Evolutionary conservation across 306 rosid species (phyloP).

Genomic region (Malus orientalis): DNA sequence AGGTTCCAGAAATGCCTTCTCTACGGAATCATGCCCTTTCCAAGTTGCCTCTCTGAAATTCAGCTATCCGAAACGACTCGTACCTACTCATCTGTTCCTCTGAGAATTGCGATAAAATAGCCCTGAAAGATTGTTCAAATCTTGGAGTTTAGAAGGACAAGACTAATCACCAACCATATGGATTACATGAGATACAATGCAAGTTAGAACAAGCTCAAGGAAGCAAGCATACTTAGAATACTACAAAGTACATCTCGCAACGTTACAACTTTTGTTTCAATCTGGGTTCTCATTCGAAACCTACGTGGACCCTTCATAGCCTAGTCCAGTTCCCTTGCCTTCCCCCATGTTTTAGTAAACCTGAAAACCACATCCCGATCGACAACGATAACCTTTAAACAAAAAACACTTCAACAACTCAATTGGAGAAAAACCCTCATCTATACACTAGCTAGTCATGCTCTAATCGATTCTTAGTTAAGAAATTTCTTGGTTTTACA

Average conservation of each 20-base stretch:
- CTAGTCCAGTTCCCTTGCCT: background rate
- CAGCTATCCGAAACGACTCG: slow-evolving; percentile 88
- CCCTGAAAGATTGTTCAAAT: slow-evolving; percentile 33
- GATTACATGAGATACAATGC: background rate
- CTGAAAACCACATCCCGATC: background rate
- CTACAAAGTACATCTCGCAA: background rate
- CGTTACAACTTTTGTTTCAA: background rate
- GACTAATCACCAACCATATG: background rate
- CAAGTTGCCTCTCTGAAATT: slow-evolving; percentile 89
- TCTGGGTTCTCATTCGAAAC: background rate
- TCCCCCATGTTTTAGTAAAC: background rate
- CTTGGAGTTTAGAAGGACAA: background rate
- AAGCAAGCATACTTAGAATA: background rate
- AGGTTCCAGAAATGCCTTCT: background rate
- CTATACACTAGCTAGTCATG: too few relatives aligned
- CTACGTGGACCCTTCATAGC: background rate
- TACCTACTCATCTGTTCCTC: slow-evolving; percentile 94
- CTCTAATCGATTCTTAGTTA: too few relatives aligned
- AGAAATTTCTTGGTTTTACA: too few relatives aligned
- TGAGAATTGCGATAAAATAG: slow-evolving; percentile 69
- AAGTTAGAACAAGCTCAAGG: background rate
- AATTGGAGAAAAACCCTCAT: background rate
- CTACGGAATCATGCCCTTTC: slow-evolving; percentile 47
- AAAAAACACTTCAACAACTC: background rate
- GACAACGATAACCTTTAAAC: background rate